These are phyloP conservation scores for Sisymbrium altissimum DNA, from an alignment of 345 rosid species.

Conservation along the genomic window DNA sequence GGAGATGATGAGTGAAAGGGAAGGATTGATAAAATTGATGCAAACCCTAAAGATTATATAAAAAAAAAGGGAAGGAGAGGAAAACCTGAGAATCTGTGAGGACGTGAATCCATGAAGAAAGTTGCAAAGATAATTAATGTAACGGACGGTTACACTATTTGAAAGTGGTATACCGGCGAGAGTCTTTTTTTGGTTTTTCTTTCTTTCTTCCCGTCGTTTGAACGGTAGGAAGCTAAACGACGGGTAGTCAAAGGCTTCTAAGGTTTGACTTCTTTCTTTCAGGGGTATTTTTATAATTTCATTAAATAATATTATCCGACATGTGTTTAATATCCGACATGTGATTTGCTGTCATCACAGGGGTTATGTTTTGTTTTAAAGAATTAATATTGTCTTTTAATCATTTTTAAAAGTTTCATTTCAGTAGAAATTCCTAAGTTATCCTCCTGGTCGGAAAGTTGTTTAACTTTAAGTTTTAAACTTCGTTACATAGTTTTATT, in stretches of 20 bases:
- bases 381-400: background rate
- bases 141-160: conserved; percentile 1
- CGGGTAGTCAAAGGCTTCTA: background rate
- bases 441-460: background rate
- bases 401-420: background rate
- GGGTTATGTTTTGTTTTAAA: background rate
- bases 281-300: background rate
- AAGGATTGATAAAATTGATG: background rate
- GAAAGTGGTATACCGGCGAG: background rate
- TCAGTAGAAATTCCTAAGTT: background rate
- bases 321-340: background rate
- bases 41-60: conserved; percentile 2
- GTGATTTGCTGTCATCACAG: background rate
- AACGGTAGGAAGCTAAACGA: background rate
- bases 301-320: background rate
- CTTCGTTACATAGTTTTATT: too few species aligned
- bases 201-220: conserved; percentile 3
- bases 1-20: background rate
- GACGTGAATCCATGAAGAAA: background rate
- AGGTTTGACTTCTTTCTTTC: background rate
- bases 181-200: background rate
- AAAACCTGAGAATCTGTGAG: conserved; percentile 11
- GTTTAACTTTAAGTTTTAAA: background rate
- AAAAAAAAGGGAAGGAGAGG: background rate
- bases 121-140: background rate